These are phyloP conservation scores for Neurospora sp. DNA, from an alignment of 495 filamentous ascomycete genomes.

Conservation along the genomic window DNA sequence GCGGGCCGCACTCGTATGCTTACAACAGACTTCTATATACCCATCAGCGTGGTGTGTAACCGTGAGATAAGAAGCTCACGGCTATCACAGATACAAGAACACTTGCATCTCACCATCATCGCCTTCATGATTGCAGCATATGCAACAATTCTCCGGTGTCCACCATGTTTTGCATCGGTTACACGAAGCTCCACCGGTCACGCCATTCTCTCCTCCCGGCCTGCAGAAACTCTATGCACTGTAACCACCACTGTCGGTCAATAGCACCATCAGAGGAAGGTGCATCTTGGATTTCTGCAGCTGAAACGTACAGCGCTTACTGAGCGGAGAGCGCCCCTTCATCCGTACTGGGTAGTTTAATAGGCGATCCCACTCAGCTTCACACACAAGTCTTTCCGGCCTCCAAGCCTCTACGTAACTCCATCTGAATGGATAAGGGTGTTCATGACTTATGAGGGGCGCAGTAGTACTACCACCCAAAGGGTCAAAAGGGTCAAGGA, in stretches of 20 bases:
- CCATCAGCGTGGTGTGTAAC: background rate
- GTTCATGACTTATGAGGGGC: background rate
- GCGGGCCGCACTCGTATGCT: background rate
- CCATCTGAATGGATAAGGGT: background rate
- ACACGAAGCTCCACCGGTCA: background rate
- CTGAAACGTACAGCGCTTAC: background rate
- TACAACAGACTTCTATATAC: background rate
- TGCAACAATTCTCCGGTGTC: background rate
- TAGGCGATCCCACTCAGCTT: background rate
- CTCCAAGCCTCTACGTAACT: background rate
- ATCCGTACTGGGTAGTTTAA: background rate
- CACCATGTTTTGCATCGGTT: background rate
- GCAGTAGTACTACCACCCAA: background rate
- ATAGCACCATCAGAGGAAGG: background rate
- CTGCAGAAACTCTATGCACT: background rate
- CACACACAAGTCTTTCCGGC: background rate
- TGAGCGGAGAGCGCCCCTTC: background rate
- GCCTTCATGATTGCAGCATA: background rate
- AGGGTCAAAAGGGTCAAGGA: background rate
- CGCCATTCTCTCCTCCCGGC: background rate
- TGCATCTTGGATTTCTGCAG: background rate
- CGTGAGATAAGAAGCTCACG: background rate
- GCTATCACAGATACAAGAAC: background rate
- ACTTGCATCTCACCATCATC: no score
- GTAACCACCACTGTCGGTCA: background rate